phyloP scores from a whole-genome alignment of 345 rosid genomes.

The Eucalyptus viminalis region DNA sequence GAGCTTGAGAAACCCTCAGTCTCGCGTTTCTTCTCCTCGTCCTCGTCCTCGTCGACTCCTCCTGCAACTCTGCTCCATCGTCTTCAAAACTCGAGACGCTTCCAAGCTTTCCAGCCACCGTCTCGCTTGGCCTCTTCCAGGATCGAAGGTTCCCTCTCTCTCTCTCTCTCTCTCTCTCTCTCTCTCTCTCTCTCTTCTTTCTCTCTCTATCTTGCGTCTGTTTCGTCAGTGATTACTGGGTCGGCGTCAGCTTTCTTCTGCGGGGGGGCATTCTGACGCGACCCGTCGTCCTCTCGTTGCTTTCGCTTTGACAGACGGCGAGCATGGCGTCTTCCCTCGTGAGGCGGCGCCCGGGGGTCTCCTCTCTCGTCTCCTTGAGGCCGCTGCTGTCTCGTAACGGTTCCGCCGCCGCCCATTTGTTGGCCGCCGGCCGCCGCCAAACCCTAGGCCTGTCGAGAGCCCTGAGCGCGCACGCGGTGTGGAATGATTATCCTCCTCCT shows the following conservation, averaged over 20 bases:
- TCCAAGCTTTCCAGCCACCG: background rate
- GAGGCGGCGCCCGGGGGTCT: constrained; percentile 19
- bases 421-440: background rate
- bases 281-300: background rate
- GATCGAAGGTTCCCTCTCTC: background rate
- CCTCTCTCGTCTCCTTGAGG: background rate
- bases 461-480: constrained; percentile 7
- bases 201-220: background rate
- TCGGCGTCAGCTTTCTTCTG: background rate
- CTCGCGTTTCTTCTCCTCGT: background rate
- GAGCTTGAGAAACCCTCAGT: background rate
- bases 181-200: background rate
- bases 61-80: background rate
- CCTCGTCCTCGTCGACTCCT: background rate
- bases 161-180: background rate
- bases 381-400: background rate
- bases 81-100: background rate
- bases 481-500: background rate
- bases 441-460: background rate
- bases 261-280: background rate
- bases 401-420: background rate
- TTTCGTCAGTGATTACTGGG: background rate
- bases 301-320: background rate
- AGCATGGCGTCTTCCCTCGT: constrained; percentile 29
- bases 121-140: background rate